phyloP scores from a whole-genome alignment of 495 filamentous ascomycete genomes.

The Tuber microsphaerosporum region DNA sequence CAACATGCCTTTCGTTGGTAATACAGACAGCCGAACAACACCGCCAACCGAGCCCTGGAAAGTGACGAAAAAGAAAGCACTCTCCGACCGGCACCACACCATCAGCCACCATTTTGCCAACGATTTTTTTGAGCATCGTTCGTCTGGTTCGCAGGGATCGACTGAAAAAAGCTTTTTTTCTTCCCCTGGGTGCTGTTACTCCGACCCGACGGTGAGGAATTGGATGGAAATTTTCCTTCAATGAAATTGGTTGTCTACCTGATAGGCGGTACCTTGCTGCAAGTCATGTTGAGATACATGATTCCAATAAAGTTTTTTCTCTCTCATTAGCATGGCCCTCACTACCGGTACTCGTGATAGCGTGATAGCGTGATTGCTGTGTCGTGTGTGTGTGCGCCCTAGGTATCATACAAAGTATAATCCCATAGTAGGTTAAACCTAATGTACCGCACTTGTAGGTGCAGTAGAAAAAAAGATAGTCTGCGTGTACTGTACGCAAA shows the following conservation, averaged over 20 bases:
- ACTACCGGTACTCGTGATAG: not conserved
- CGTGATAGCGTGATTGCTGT: constrained; percentile 1
- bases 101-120: not conserved
- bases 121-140: not conserved
- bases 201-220: constrained; percentile 33
- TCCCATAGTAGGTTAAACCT: not conserved
- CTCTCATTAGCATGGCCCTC: not conserved
- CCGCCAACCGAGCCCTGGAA: not conserved
- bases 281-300: constrained; percentile 32
- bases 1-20: not conserved
- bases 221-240: constrained; percentile 35
- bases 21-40: not conserved
- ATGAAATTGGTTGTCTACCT: constrained; percentile 13
- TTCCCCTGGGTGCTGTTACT: constrained; percentile 10
- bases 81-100: not conserved
- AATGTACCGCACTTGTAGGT: not conserved
- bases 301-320: constrained; percentile 26
- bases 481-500: not conserved
- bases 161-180: constrained; percentile 8
- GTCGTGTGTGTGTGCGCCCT: not conserved
- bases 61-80: not conserved
- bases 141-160: not conserved
- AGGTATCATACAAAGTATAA: not conserved
- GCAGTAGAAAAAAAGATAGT: constrained; percentile 19
- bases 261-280: constrained; percentile 32